Percentiles rank a stretch among this genome's conserved stretches.
phyloP scores from a whole-genome alignment of 495 filamentous ascomycete genomes.

The Aspergillus steynii region DNA sequence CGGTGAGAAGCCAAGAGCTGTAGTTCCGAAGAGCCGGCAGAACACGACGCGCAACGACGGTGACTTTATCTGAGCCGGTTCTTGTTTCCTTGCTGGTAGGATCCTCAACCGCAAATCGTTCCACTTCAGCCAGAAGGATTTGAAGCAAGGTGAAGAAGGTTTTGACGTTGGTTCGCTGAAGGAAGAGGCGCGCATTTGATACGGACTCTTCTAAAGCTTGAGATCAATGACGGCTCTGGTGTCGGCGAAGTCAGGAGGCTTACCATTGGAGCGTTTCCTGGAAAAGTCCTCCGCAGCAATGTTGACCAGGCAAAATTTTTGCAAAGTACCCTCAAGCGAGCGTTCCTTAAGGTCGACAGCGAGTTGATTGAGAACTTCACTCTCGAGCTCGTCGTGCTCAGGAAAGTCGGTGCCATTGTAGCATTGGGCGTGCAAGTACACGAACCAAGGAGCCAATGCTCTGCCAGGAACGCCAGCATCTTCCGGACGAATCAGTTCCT shows the following conservation, averaged over 20 bases:
- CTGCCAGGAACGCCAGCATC: conserved; percentile 51
- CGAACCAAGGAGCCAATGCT: conserved; percentile 75
- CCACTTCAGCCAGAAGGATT: conserved; percentile 66
- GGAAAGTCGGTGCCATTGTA: conserved; percentile 70
- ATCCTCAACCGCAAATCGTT: conserved; percentile 56
- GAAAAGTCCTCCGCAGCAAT: conserved; percentile 79
- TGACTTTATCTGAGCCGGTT: conserved; percentile 56
- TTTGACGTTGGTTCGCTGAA: conserved; percentile 77
- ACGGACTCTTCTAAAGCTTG: conserved; percentile 36
- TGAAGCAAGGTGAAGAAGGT: conserved; percentile 78
- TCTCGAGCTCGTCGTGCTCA: conserved; percentile 81
- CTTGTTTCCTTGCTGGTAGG: conserved; percentile 33
- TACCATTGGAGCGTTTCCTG: conserved; percentile 60
- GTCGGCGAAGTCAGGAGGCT: conserved; percentile 23
- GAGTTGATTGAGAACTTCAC: conserved; percentile 77
- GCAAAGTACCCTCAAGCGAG: conserved; percentile 62
- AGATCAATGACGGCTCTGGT: conserved; percentile 24
- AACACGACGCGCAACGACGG: conserved; percentile 61
- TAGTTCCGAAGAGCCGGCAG: conserved; percentile 72
- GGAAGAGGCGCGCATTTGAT: conserved; percentile 64
- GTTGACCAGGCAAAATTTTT: conserved; percentile 83
- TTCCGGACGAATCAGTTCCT: conserved; percentile 54
- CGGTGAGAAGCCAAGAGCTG: conserved; percentile 66
- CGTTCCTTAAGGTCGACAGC: conserved; percentile 70
- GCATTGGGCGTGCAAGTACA: conserved; percentile 83